Base-by-base conservation (phyloP, 2,329 filamentous ascomycete genomes). In the Aureobasidium sp. region DNA sequence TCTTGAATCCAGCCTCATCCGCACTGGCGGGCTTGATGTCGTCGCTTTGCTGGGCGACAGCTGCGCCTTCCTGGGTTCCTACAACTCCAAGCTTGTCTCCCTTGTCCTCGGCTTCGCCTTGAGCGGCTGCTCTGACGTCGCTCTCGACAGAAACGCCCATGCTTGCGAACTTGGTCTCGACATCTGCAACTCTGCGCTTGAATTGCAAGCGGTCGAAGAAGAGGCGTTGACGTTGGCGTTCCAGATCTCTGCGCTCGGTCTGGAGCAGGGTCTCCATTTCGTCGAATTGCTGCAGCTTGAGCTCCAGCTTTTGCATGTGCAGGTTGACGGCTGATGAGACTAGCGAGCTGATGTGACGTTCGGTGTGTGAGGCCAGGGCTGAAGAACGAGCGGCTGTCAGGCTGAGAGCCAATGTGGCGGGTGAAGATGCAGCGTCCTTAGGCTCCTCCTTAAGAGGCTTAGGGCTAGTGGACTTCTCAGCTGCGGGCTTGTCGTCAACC, bases 261-360 rank as follows among this genome's bases (percentile, higher is more conserved):
- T 95, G 89, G 56, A 99, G 81, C 48, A 97, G 87, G 20, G 89
- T 84, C 76, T 99, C 94, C 83, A 99, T 92, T 74, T 99, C 94
- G 69, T 90, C 88, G 76, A 99, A 99, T 74, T 97, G 96, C 71
- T 91, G 87, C 64, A 99, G 82, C 77, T 99, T 99, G 69, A 97
- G 80, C 76, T 97, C 91, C 65, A 97, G 86, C 77, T 99, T 99
- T 72, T 96, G 88, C 37, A 97, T 80, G n/a, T 90, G 93, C 13
- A 96, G 82, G 72, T 99, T 99, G 58, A 96, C 90, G 0, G 91
- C 91, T 6, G 91, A 89, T 2, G 91, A 93, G 10, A 99, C 90
- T 51, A 97, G 85, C 17, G 91, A 89, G 23, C 92, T 96, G 85
- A 97, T 94, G 76, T 97, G 91, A 63, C 95, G 89, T 75, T 99